Conservation (phyloP, 371 early-diverging fungal species). For the Mortierella sp. region DNA sequence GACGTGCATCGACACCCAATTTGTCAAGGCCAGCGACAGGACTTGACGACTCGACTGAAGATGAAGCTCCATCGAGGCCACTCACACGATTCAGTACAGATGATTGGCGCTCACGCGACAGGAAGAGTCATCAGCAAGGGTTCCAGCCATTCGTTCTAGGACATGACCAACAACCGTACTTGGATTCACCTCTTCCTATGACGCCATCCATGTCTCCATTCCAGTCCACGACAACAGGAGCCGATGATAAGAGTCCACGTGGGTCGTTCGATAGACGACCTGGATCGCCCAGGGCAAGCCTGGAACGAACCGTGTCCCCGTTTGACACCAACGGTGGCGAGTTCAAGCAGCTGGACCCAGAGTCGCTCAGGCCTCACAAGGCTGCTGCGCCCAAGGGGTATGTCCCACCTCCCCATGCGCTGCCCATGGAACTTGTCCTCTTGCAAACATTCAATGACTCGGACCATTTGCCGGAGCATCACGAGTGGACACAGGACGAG, state of each 20-base stretch:
- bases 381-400: constrained; percentile 6
- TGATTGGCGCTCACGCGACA: constrained; percentile 9
- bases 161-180: constrained; percentile 4
- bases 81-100: constrained; percentile 4
- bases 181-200: constrained; percentile 6
- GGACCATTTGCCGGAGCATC: constrained; percentile 50
- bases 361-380: neutral
- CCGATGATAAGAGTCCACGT: too few relatives aligned
- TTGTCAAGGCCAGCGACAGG: constrained; percentile 36
- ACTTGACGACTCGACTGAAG: constrained; percentile 28
- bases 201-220: constrained; percentile 9
- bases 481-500: constrained; percentile 51
- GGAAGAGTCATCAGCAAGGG: neutral
- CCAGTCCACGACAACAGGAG: neutral
- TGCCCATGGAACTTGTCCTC: constrained; percentile 51
- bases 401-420: constrained; percentile 40
- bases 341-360: constrained; percentile 26
- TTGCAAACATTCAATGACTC: constrained; percentile 52
- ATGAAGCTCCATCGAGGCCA: constrained; percentile 22
- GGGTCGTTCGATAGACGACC: too few relatives aligned
- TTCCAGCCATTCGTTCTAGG: neutral
- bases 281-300: too few relatives aligned
- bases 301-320: constrained; percentile 21
- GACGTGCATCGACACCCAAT: constrained; percentile 36
- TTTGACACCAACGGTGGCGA: constrained; percentile 39